phyloP scores from a whole-genome alignment of 2,329 filamentous ascomycete species.

The Botrytis byssoidea region DNA sequence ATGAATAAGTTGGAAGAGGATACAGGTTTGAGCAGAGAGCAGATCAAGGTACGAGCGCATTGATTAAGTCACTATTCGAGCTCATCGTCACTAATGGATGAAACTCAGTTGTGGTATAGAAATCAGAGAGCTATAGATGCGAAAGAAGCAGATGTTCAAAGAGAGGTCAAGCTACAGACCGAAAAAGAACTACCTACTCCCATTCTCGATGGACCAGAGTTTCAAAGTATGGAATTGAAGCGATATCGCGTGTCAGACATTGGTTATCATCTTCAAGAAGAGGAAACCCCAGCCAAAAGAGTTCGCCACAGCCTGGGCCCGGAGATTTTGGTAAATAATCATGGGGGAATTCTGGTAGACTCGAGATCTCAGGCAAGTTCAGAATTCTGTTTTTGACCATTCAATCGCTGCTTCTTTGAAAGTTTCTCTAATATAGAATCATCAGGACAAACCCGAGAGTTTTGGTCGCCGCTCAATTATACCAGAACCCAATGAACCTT shows the following conservation, averaged over 20 bases:
- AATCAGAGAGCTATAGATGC: background rate
- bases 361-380: background rate
- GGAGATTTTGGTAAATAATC: too few species aligned
- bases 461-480: background rate
- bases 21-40: constrained; percentile 1
- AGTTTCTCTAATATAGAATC: background rate
- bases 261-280: background rate
- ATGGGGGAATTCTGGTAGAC: background rate
- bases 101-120: background rate
- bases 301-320: background rate
- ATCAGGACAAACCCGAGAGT: background rate
- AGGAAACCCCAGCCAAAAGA: background rate
- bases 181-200: background rate
- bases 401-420: too few species aligned
- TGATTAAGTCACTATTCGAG: background rate
- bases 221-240: background rate
- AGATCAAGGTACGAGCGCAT: background rate
- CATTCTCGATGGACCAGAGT: background rate
- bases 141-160: background rate
- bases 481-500: background rate
- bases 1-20: background rate
- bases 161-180: background rate
- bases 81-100: background rate
- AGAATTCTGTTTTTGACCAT: background rate
- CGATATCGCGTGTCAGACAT: background rate